Conservation (phyloP, 2,329 filamentous ascomycete genomes). For the Fusarium nanum region DNA sequence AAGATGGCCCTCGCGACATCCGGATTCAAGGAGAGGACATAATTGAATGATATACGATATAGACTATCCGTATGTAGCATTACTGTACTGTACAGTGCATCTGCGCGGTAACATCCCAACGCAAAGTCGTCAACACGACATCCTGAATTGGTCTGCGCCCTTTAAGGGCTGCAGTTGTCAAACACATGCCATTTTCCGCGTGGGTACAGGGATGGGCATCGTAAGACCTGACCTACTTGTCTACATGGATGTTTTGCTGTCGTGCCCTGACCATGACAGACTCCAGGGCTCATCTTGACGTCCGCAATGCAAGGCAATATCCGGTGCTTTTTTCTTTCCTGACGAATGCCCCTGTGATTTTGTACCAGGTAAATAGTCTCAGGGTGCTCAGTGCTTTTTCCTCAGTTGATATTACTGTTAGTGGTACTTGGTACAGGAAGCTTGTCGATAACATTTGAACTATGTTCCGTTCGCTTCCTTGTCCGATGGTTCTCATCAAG, state of each 20-base stretch:
- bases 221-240: constrained; percentile 25
- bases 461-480: neutral
- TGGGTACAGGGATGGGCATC: constrained; percentile 39
- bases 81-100: neutral
- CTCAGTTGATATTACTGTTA: neutral
- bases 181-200: constrained; percentile 18
- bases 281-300: constrained; percentile 42
- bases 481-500: constrained; percentile 9
- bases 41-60: constrained; percentile 8
- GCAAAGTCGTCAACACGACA: neutral
- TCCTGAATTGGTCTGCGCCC: neutral
- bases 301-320: constrained; percentile 31
- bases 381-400: constrained; percentile 5
- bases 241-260: constrained; percentile 11
- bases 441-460: neutral
- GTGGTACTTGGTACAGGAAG: neutral
- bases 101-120: neutral
- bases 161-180: constrained; percentile 20
- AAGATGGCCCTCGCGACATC: neutral
- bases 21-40: neutral
- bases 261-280: constrained; percentile 10
- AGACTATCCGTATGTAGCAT: neutral
- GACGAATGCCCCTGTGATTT: constrained; percentile 4
- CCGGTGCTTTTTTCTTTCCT: constrained; percentile 6
- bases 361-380: constrained; percentile 11